These are phyloP conservation scores for Elongisporangium senticosum DNA, from an alignment of 352 stramenopile species.

Conservation along the genomic window DNA sequence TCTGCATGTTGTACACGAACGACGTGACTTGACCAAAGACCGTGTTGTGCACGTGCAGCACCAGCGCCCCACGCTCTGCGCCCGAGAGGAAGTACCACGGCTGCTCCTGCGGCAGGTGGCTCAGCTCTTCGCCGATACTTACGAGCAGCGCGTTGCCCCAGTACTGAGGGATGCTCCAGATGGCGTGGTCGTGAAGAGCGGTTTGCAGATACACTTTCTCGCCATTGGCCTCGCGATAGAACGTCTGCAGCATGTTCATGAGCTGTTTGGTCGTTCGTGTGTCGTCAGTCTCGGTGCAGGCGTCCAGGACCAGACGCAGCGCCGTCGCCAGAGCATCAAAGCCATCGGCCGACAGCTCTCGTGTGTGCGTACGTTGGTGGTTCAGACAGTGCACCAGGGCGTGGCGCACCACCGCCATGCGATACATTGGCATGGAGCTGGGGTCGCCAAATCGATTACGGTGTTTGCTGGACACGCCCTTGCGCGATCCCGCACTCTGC, in stretches of 20 bases:
- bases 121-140: conserved; percentile 74
- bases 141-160: conserved; percentile 74
- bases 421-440: conserved; percentile 59
- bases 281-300: conserved; percentile 56
- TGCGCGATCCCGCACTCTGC: conserved; percentile 11
- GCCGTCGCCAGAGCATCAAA: conserved; percentile 49
- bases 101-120: conserved; percentile 50
- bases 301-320: conserved; percentile 57
- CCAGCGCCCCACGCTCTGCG: conserved; percentile 57
- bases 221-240: conserved; percentile 45
- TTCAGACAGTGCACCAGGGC: conserved; percentile 59
- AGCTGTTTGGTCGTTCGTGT: conserved; percentile 60
- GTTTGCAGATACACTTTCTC: conserved; percentile 60
- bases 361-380: conserved; percentile 55
- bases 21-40: conserved; percentile 71
- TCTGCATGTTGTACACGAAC: conserved; percentile 72
- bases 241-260: conserved; percentile 86
- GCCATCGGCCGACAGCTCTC: conserved; percentile 47
- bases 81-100: conserved; percentile 64
- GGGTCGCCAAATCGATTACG: conserved; percentile 62
- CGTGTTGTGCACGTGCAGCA: conserved; percentile 72
- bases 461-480: conserved; percentile 34
- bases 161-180: conserved; percentile 63
- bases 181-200: conserved; percentile 39
- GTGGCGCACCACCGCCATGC: conserved; percentile 56